Evolutionary conservation across 352 stramenopile genomes (phyloP).

Genomic region (Pythium chondricola): DNA sequence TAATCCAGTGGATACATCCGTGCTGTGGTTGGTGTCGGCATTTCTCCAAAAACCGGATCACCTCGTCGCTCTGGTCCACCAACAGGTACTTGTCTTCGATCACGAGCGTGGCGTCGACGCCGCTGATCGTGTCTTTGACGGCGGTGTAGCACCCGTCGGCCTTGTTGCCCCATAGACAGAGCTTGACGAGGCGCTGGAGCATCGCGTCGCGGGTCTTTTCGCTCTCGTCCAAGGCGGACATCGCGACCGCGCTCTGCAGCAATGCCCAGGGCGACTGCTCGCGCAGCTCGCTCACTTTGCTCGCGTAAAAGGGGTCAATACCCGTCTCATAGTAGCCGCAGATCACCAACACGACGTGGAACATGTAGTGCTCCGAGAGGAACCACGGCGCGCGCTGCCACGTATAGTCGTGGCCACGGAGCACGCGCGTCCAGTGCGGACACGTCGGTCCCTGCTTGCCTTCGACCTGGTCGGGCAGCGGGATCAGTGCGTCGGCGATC

Average conservation of each 20-base stretch:
- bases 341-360: slow-evolving; percentile 58
- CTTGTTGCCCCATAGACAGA: slow-evolving; percentile 76
- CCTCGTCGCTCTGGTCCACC: slow-evolving; percentile 45
- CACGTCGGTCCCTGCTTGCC: slow-evolving; percentile 32
- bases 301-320: slow-evolving; percentile 63
- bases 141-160: slow-evolving; percentile 70
- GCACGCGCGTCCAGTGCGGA: slow-evolving; percentile 37
- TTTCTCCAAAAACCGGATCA: slow-evolving; percentile 34
- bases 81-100: slow-evolving; percentile 57
- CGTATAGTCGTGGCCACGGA: slow-evolving; percentile 38
- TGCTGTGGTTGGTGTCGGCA: not conserved
- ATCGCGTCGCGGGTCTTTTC: slow-evolving; percentile 27
- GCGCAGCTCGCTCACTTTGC: slow-evolving; percentile 49
- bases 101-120: slow-evolving; percentile 37
- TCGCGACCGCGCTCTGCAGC: slow-evolving; percentile 42
- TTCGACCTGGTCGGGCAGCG: slow-evolving; percentile 33
- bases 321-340: slow-evolving; percentile 53
- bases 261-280: slow-evolving; percentile 49
- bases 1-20: slow-evolving; percentile 51
- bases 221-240: slow-evolving; percentile 16
- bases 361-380: slow-evolving; percentile 69
- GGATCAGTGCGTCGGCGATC: slow-evolving; percentile 34
- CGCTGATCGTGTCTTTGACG: slow-evolving; percentile 65
- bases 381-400: slow-evolving; percentile 78
- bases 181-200: slow-evolving; percentile 54